These are phyloP conservation scores for Pinus taeda DNA, from an alignment of 75 land plant species.

Conservation along the genomic window DNA sequence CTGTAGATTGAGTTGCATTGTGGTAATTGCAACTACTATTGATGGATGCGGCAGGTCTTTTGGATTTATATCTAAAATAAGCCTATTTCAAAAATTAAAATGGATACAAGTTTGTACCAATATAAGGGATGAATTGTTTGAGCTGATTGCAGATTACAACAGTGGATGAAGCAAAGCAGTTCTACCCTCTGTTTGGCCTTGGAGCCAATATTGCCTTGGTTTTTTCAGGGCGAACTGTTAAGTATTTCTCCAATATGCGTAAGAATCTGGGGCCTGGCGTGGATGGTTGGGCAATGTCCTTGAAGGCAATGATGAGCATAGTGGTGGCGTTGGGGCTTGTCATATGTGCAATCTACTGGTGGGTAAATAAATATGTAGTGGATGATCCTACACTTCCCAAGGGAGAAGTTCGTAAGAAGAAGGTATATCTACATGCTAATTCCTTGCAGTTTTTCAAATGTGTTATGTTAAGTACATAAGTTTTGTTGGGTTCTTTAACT, in stretches of 20 bases:
- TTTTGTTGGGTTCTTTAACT: background rate
- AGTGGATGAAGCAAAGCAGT: constrained; percentile 94
- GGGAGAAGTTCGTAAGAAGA: constrained; percentile 78
- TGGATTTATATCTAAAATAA: background rate
- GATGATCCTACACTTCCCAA: constrained; percentile 65
- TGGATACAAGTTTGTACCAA: background rate
- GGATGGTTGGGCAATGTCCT: constrained; percentile 96
- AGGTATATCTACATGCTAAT: constrained; percentile 39
- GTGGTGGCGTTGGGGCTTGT: constrained; percentile 81
- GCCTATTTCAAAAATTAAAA: background rate
- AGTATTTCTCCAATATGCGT: constrained; percentile 92
- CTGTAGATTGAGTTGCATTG: background rate
- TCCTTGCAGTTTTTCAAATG: background rate
- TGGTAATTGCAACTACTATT: background rate
- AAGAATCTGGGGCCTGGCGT: constrained; percentile 86
- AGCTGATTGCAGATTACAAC: constrained; percentile 82
- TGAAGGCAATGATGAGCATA: constrained; percentile 97
- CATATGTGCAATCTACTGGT: constrained; percentile 82
- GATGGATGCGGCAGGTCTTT: background rate
- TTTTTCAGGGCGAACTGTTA: constrained; percentile 97
- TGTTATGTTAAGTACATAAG: background rate
- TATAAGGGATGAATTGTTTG: background rate
- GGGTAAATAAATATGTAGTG: constrained; percentile 73
- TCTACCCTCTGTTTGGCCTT: constrained; percentile 95
- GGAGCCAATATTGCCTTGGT: constrained; percentile 97